These are phyloP conservation scores for Linderina pennispora DNA, from an alignment of 192 early-diverging fungal species.

Conservation along the genomic window DNA sequence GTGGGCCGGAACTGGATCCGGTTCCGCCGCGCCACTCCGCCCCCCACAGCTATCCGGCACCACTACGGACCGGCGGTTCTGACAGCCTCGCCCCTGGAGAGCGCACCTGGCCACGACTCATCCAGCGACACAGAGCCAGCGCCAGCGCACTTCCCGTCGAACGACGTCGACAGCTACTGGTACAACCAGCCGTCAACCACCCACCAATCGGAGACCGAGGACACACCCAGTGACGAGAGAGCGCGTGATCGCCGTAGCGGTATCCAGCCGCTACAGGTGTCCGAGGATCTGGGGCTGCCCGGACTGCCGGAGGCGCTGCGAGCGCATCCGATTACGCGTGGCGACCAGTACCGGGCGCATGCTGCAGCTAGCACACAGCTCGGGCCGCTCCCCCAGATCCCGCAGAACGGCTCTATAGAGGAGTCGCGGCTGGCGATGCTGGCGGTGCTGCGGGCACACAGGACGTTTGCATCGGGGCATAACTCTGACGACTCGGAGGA, in stretches of 20 bases:
- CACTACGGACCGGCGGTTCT: too few species aligned
- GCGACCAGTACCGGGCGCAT: not conserved
- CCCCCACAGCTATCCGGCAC: too few species aligned
- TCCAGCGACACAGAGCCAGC: too few species aligned
- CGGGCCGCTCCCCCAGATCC: not conserved
- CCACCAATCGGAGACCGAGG: not conserved
- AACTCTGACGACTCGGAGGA: slow-evolving; percentile 17
- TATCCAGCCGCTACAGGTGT: not conserved
- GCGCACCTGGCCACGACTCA: not conserved
- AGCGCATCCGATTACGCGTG: not conserved
- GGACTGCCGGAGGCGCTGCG: too few species aligned
- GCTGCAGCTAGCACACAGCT: not conserved
- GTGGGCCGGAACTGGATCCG: too few species aligned
- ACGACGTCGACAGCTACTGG: slow-evolving; percentile 48
- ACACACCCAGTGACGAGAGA: too few species aligned
- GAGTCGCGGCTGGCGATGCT: slow-evolving; percentile 28
- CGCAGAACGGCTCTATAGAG: slow-evolving; percentile 8
- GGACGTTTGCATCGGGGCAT: slow-evolving; percentile 2
- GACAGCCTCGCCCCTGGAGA: too few species aligned
- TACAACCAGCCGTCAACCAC: slow-evolving; percentile 31
- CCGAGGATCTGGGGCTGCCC: too few species aligned
- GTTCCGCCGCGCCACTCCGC: too few species aligned
- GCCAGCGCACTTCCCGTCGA: slow-evolving; percentile 28
- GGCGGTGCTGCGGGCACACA: slow-evolving; percentile 15
- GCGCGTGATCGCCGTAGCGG: not conserved